Evolutionary conservation across 305 asterid species (phyloP), one percentile per base, ranked within the genome.

Genomic region (Rubia peregrina): DNA sequence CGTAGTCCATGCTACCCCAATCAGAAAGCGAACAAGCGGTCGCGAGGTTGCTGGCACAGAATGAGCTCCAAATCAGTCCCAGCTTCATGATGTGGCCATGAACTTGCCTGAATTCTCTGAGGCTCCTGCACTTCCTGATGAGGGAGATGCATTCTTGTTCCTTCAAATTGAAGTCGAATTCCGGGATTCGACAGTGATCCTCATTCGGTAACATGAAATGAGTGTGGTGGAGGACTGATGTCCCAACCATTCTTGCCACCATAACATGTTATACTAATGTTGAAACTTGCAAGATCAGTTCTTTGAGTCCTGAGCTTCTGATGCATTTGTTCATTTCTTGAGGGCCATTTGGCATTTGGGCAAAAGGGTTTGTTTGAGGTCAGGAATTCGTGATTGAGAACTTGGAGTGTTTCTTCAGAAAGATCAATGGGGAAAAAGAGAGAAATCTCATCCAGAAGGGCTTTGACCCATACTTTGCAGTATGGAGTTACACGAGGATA

Each of bases 1-100:
- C 98, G 16, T 91, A 89, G 33, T 83, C 94, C 92, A 91, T 86
- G 82, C 96, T 91, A 59, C 95, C 90, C 96, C 93, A 91, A 26
- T 83, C 87, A 22, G 95, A 80, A 16, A 86, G 86, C 38, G 97
- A 95, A 83, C 95, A 86, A 33, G 95, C 75, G 30, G 95, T 65
- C 17, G 89, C 75, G 72, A 91, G 93, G 83, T 80, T 88, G 87
- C 90, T 84, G 12, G 86, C 81, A 66, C 88, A 88, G 41, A 82
- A 84, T 36, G 96, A 75, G 79, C 85, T 83, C 75, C 80, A 80
- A 42, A 84, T 72, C 4, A 89, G 68, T 43, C 97, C 97, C 59
- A 80, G 30, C 68, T 91, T 91, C 73, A 91, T 76, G 74, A 81
- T 73, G 71, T 80, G 88, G 71, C 84, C 84, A 74, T 91, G 97